Evolutionary conservation across 2,329 filamentous ascomycete species (phyloP).

Genomic region (Hypoxylon sp.): DNA sequence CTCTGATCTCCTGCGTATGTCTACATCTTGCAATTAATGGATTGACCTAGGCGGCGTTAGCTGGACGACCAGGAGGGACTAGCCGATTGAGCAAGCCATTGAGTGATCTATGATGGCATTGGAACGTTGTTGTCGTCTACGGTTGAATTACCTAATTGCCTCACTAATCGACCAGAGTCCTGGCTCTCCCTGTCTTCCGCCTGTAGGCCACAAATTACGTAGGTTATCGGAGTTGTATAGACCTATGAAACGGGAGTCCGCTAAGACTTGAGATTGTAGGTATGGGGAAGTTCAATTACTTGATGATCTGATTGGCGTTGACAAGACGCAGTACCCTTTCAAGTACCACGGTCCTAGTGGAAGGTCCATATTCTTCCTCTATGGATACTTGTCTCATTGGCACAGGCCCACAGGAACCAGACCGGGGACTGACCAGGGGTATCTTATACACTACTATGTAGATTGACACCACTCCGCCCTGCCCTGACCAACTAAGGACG

Average conservation of each 20-base stretch:
- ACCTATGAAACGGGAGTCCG: conserved; percentile 13
- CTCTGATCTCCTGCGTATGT: conserved; percentile 12
- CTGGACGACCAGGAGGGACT: background rate
- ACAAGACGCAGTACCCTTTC: conserved; percentile 16
- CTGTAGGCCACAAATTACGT: conserved; percentile 26
- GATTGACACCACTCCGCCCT: conserved; percentile 29
- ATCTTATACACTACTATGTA: too few species aligned
- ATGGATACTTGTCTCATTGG: conserved; percentile 27
- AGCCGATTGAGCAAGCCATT: conserved; percentile 10
- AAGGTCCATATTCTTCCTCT: conserved; percentile 23
- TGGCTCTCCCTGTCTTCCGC: background rate
- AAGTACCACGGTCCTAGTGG: conserved; percentile 29
- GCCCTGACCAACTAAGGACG: conserved; percentile 24
- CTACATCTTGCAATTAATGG: conserved; percentile 18
- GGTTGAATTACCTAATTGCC: conserved; percentile 21
- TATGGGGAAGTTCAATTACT: conserved; percentile 26
- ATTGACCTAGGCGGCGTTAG: background rate
- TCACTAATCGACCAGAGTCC: conserved; percentile 4
- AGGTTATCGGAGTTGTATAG: conserved; percentile 18
- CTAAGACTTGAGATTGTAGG: conserved; percentile 25
- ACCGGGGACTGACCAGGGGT: conserved; percentile 30
- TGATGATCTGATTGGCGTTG: conserved; percentile 24
- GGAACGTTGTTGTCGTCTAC: conserved; percentile 14
- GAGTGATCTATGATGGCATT: conserved; percentile 15
- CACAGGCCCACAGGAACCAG: conserved; percentile 20